These are phyloP conservation scores for Dicorynia guianensis DNA, from an alignment of 306 rosid species.

Conservation along the genomic window DNA sequence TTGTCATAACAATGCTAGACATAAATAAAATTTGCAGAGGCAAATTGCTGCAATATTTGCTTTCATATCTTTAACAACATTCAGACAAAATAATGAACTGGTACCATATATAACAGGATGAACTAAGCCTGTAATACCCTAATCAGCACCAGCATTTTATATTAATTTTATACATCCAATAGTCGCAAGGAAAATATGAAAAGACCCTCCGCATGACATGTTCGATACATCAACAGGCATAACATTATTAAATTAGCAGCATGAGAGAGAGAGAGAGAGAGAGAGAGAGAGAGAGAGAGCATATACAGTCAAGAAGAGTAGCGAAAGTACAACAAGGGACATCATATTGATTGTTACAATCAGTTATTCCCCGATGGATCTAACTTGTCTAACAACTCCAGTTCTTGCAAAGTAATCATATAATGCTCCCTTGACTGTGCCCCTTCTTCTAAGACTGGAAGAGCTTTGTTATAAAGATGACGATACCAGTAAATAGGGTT, in stretches of 20 bases:
- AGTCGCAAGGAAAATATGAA: conserved; percentile 5
- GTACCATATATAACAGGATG: not conserved
- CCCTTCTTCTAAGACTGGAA: conserved; percentile 70
- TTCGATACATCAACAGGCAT: not conserved
- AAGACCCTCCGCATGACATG: conserved; percentile 4
- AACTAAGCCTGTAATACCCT: not conserved
- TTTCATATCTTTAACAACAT: not conserved
- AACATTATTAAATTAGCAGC: not conserved
- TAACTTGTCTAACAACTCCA: conserved; percentile 67
- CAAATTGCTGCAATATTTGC: not conserved
- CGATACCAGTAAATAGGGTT: conserved; percentile 47
- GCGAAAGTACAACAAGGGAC: not conserved
- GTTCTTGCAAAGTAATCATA: conserved; percentile 63
- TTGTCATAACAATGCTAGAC: not conserved
- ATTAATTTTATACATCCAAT: conserved; percentile 4
- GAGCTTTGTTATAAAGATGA: conserved; percentile 63
- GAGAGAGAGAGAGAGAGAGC: not conserved
- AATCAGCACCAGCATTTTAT: conserved; percentile 22
- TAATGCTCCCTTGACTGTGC: conserved; percentile 71
- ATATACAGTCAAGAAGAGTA: conserved; percentile 15
- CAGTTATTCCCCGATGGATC: conserved; percentile 51
- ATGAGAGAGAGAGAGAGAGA: not conserved
- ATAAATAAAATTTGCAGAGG: not conserved
- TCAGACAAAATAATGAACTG: not conserved
- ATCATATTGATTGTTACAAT: conserved; percentile 43